Evolutionary conservation across 2,329 filamentous ascomycete genomes (phyloP).

Genomic region (Geosmithia flava): DNA sequence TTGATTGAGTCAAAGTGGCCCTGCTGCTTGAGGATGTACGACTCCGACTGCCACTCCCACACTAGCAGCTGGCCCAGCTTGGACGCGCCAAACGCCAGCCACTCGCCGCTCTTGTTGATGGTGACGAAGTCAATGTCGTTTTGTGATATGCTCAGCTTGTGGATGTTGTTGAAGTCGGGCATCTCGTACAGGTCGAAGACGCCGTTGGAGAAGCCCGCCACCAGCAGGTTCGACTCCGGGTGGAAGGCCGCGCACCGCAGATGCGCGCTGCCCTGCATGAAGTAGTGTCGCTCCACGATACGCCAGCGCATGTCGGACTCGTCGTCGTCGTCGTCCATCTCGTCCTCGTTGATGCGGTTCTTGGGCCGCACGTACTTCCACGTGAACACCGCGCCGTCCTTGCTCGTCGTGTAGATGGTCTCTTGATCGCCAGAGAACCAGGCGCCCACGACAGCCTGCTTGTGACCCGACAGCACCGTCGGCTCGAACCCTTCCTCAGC

Average conservation of each 20-base stretch:
- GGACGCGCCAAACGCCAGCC: conserved; percentile 93
- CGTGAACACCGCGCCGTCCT: conserved; percentile 90
- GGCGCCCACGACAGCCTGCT: conserved; percentile 82
- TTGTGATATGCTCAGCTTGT: conserved; percentile 86
- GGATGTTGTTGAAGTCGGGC: conserved; percentile 90
- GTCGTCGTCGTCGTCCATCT: conserved; percentile 46
- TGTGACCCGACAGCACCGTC: conserved; percentile 82
- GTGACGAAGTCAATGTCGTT: conserved; percentile 93
- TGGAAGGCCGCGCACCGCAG: conserved; percentile 89
- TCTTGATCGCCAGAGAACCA: conserved; percentile 96
- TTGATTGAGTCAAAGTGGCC: conserved; percentile 97
- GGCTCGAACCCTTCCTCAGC: conserved; percentile 79
- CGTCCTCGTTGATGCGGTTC: conserved; percentile 40
- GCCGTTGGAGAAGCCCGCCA: conserved; percentile 91
- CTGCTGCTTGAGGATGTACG: conserved; percentile 96
- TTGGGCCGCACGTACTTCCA: conserved; percentile 71
- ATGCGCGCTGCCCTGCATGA: conserved; percentile 80
- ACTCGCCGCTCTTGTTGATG: conserved; percentile 89
- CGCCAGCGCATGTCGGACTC: conserved; percentile 69
- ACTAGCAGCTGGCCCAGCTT: conserved; percentile 92
- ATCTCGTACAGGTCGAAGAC: conserved; percentile 91
- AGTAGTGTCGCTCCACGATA: conserved; percentile 84
- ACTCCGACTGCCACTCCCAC: conserved; percentile 99
- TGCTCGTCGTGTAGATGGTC: conserved; percentile 89
- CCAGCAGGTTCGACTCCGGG: conserved; percentile 75